Evolutionary conservation across 1,139 yeast genomes (phyloP), one percentile per base, ranked within the genome.

Genomic region (Candida mesenterica): DNA sequence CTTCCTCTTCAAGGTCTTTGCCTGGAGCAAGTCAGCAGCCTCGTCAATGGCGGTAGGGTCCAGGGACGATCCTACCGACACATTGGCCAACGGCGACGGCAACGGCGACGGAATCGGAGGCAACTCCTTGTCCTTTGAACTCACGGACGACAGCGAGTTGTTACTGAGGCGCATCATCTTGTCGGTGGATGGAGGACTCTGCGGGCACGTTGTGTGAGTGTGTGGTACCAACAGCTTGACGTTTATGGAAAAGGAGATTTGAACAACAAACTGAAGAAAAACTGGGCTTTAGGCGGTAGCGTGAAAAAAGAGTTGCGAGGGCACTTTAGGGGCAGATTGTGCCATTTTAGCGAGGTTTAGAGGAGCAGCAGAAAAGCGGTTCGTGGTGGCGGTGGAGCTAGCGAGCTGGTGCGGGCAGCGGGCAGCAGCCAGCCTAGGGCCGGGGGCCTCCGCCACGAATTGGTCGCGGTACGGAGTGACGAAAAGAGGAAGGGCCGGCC

Each of bases 1-100:
- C 48, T 84, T 77, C 38, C 96, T 72, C 44, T 77, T 77, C 42
- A 87, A 60, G 4, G 92, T 72, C 53, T 78, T 82, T 27, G 81
- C 48, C 65, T 74, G 57, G 24, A 68, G 49, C 24, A 33, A 24
- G 17, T 42, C 45, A 24, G 39, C 30, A 12, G 15, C 17, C 9
- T 19, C 8, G 9, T 19, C 22, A 24, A 23, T 10, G 9, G 24
- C 17, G 14, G 10, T 17, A 14, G 28, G 16, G 13, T 20, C 9
- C 17, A 15, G 14, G 25, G 15, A 8, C 28, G n/a, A 4, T 10
- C 27, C 28, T 19, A 17, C 28, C 18, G 42, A 13, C 36, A 35
- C 28, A 25, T 26, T 17, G 17, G 20, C 14, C 14, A 41, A 38
- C 10, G 44, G 39, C 10, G 39, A 31, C 22, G 44, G 44, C 16